phyloP scores from a whole-genome alignment of 192 early-diverging fungal species.

The Coemansia nantahalensis region DNA sequence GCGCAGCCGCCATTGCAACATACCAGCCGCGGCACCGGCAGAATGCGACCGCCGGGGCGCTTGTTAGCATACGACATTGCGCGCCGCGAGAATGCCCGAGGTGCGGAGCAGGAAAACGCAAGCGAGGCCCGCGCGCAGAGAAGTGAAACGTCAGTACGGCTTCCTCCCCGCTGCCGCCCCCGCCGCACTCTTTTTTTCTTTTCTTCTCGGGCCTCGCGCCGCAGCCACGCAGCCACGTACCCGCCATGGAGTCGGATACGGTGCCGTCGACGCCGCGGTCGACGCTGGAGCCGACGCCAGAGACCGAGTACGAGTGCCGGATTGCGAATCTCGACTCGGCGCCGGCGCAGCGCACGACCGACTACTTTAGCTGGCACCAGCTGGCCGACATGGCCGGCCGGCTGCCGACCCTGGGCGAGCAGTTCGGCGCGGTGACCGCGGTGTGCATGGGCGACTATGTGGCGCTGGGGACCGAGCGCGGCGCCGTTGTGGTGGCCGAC shows the following conservation, averaged over 20 bases:
- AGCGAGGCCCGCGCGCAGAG: neutral
- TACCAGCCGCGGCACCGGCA: conserved; percentile 49
- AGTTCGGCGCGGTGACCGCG: conserved; percentile 34
- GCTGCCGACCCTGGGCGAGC: conserved; percentile 26
- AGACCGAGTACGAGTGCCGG: conserved; percentile 48
- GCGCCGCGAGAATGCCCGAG: too few relatives aligned
- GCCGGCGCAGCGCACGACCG: conserved; percentile 34
- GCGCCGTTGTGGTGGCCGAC: conserved; percentile 30
- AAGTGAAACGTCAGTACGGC: too few relatives aligned
- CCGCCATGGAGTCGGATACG: conserved; percentile 23
- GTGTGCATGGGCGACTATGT: conserved; percentile 40
- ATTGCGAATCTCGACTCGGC: conserved; percentile 44
- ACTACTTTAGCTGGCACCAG: conserved; percentile 49
- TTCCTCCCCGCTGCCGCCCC: too few relatives aligned
- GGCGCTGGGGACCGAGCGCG: conserved; percentile 39
- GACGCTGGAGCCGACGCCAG: conserved; percentile 30
- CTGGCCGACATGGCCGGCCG: conserved; percentile 35
- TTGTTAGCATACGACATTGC: conserved; percentile 14
- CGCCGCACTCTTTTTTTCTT: neutral
- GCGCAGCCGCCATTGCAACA: conserved; percentile 1
- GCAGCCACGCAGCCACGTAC: neutral
- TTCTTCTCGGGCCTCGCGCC: neutral
- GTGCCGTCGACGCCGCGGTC: conserved; percentile 28
- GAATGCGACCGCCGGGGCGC: conserved; percentile 50
- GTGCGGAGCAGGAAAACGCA: too few relatives aligned